Evolutionary conservation across 179 eudicot genomes (phyloP).

Genomic region (Amaranthus tricolor): DNA sequence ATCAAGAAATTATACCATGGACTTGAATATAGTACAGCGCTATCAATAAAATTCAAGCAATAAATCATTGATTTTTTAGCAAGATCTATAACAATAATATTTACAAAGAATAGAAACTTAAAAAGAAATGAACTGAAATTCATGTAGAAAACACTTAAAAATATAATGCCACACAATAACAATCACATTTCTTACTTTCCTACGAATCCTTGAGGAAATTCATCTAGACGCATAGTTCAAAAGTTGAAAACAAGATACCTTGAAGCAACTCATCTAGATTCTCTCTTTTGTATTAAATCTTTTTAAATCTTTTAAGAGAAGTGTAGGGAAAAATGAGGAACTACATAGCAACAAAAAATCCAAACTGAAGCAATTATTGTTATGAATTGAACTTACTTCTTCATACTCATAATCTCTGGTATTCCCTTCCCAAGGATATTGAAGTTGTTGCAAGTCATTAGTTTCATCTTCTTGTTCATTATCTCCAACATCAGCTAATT

Average conservation of each 20-base stretch:
- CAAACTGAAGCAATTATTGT: background rate
- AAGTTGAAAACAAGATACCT: background rate
- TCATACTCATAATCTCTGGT: constrained; percentile 58
- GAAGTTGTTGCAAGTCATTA: constrained; percentile 36
- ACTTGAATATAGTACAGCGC: background rate
- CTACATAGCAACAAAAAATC: background rate
- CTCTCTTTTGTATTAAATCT: too few species aligned
- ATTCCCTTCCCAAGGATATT: constrained; percentile 55
- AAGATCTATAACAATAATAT: too few species aligned
- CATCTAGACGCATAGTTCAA: too few species aligned
- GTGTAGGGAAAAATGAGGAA: background rate
- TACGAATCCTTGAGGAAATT: too few species aligned
- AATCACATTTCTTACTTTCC: too few species aligned
- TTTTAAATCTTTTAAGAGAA: too few species aligned
- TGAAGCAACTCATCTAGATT: background rate
- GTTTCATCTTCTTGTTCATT: constrained; percentile 50
- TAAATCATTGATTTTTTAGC: too few species aligned
- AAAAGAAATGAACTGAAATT: background rate
- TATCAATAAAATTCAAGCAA: too few species aligned
- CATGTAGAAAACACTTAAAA: too few species aligned
- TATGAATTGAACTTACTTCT: constrained; percentile 39
- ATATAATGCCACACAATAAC: too few species aligned
- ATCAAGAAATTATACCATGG: background rate
- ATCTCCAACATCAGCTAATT: constrained; percentile 47
- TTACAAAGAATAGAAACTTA: background rate